phyloP scores from a whole-genome alignment of 1,284 basidiomycete species.

The Boletus sp. region DNA sequence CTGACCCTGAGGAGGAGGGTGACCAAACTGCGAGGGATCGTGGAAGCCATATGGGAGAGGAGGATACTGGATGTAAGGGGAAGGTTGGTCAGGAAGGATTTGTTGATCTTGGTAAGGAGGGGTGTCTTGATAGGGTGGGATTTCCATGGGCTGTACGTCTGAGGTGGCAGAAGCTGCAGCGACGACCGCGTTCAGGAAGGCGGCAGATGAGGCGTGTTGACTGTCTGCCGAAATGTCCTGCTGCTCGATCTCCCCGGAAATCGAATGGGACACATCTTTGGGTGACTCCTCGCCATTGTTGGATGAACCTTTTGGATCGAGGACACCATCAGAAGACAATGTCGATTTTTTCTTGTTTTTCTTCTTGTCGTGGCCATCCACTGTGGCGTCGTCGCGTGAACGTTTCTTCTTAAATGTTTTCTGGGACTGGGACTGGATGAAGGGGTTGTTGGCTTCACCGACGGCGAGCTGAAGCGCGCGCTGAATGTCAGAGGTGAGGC shows the following conservation, averaged over 20 bases:
- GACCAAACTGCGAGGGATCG: slow-evolving; percentile 37
- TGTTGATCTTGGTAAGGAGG: slow-evolving; percentile 38
- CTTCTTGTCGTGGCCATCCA: slow-evolving; percentile 28
- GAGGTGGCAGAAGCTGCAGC: slow-evolving; percentile 54
- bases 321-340: not conserved
- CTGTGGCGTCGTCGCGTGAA: slow-evolving; percentile 23
- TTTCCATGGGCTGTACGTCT: slow-evolving; percentile 34
- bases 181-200: slow-evolving; percentile 64
- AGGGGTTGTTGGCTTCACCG: slow-evolving; percentile 46
- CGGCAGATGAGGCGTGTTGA: slow-evolving; percentile 48
- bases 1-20: slow-evolving; percentile 35
- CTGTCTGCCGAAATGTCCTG: slow-evolving; percentile 37
- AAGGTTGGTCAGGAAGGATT: slow-evolving; percentile 31
- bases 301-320: not conserved
- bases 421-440: slow-evolving; percentile 37
- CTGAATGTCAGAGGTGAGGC: slow-evolving; percentile 44
- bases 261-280: slow-evolving; percentile 33
- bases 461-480: slow-evolving; percentile 44
- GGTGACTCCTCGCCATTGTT: slow-evolving; percentile 46
- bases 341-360: slow-evolving; percentile 29
- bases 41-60: slow-evolving; percentile 35
- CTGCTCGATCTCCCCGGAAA: slow-evolving; percentile 22
- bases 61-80: slow-evolving; percentile 37
- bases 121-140: slow-evolving; percentile 29
- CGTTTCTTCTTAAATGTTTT: slow-evolving; percentile 33